Base-by-base conservation (phyloP, 2,329 filamentous ascomycete genomes). In the Leptographium wingfieldii region DNA sequence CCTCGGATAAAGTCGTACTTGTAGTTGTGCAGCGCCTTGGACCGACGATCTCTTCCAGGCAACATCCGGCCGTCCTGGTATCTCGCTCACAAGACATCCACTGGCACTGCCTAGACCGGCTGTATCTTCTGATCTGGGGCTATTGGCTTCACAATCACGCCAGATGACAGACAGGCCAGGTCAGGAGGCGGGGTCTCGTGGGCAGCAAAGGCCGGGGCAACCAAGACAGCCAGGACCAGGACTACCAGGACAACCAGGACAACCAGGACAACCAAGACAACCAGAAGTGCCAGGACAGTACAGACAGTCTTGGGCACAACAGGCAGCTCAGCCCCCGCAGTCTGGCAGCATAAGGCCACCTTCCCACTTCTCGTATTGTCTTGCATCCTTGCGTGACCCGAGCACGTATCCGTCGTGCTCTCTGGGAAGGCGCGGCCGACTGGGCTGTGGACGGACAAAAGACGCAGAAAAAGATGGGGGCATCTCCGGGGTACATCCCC, bases 401-500 rank as follows among this genome's bases (percentile, higher is more conserved):
- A 54, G 52, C 52, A 54, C 52, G 29, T 31, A 31, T 31, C 25
- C 1, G 29, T 29, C 6, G 27, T 29, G 27, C 10, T n/a, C 16
- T 33, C 51, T 33, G 27, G 52, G 49, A 52, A 52, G 49, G 49
- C 25, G 29, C 51, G 51, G 16, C 51, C 29, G 22, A 22, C 22
- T 22, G 22, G 14, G 25, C 25, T 31, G 25, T 53, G 14, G 31
- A 19, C 29, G 31, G 43, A 14, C 19, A 48, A 14, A 16, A 35
- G 27, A 19, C 29, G 4, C 16, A 33, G 27, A n/a, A 60, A 56
- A 56, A 56, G 43, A 60, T 60, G 58, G 59, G 59, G 59, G 35
- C 49, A 46, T 27, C 51, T 60, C 59, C 55, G 59, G 59, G 59
- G 59, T 60, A 60, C 55, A 33, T 46, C 55, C 54, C 58, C 59